A percentile compares a stretch with the other conserved stretches of the same genome.
These are phyloP conservation scores for Trichoderma asperellum DNA, from an alignment of 2,329 filamentous ascomycete genomes.

Conservation along the genomic window DNA sequence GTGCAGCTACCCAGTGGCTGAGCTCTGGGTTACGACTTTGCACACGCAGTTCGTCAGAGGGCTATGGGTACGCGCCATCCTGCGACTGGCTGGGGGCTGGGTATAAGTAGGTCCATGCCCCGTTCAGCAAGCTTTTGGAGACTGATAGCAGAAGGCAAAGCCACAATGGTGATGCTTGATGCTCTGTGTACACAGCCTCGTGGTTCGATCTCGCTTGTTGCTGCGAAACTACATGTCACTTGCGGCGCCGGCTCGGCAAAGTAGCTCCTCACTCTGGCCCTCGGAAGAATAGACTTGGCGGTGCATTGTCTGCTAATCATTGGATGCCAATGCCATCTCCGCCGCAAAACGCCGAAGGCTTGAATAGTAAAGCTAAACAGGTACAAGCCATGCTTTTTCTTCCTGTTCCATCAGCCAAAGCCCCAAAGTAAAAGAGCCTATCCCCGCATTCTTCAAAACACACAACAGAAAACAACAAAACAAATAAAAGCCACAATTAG, in stretches of 20 bases:
- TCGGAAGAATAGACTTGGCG: not conserved
- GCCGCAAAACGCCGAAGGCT: not conserved
- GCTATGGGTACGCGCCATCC: constrained; percentile 17
- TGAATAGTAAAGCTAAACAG: not conserved
- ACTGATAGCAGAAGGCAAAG: not conserved
- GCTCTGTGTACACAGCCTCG: not conserved
- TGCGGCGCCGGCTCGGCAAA: not conserved
- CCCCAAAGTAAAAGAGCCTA: not conserved
- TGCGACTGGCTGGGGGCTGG: not conserved
- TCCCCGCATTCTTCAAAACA: not conserved
- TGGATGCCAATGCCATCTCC: not conserved
- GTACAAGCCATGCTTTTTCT: not conserved
- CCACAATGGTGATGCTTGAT: not conserved
- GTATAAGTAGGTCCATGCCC: not conserved
- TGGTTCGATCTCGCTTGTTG: not conserved
- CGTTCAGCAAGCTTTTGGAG: not conserved
- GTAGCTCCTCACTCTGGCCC: not conserved
- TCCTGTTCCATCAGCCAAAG: not conserved
- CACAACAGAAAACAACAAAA: not conserved
- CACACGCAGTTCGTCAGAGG: not conserved
- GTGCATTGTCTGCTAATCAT: not conserved
- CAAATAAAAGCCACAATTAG: not conserved
- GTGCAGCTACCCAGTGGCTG: not conserved
- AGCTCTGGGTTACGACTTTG: not conserved
- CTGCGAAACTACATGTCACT: not conserved